Evolutionary conservation across 2,329 filamentous ascomycete genomes (phyloP).

Genomic region (Trichophyton equinum): DNA sequence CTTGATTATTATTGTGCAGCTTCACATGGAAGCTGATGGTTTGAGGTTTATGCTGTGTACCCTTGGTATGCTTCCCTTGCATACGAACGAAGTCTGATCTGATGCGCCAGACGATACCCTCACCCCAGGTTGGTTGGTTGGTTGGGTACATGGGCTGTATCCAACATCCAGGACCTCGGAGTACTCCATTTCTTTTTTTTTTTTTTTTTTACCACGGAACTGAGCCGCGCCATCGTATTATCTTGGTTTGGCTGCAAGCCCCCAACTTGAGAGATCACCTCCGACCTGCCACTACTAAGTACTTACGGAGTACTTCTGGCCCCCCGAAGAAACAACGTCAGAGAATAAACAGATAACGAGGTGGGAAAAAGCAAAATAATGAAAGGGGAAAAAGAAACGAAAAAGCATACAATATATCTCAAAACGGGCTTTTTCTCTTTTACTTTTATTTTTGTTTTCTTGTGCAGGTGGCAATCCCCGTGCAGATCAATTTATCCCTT

Average conservation of each 20-base stretch:
- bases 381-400: not conserved
- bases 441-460: not conserved
- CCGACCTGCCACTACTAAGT: no score
- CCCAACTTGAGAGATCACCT: not conserved
- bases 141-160: not conserved
- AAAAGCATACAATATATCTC: not conserved
- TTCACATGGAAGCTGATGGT: not conserved
- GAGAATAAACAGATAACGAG: no score
- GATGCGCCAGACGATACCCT: no score
- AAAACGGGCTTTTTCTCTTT: not conserved
- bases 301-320: no score
- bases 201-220: not conserved
- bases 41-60: not conserved
- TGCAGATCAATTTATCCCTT: constrained; percentile 1
- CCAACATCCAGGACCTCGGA: not conserved
- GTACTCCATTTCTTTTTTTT: not conserved
- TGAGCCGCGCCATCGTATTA: not conserved
- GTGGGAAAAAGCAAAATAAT: not conserved
- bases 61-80: not conserved
- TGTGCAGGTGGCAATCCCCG: constrained; percentile 1
- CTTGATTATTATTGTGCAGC: not conserved
- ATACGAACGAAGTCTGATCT: not conserved
- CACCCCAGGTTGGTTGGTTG: no score
- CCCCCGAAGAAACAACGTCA: not conserved
- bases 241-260: not conserved